phyloP scores from a whole-genome alignment of 805 yeast species.

The Hanseniaspora valbyensis region DNA sequence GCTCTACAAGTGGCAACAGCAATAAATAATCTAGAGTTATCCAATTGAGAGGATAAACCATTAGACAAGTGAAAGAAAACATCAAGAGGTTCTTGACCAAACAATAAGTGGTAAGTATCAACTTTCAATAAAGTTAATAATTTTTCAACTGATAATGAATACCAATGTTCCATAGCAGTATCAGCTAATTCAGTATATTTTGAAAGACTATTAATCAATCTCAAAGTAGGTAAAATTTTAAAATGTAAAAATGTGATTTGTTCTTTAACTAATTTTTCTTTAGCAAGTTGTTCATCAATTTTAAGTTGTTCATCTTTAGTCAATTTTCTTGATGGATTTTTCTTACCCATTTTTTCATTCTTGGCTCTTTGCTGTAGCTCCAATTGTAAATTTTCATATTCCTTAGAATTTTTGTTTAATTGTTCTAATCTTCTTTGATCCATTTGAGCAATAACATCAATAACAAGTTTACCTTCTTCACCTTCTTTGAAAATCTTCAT shows the following conservation, averaged over 20 bases:
- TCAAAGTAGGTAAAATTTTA: slow-evolving; percentile 36
- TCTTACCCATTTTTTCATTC: slow-evolving; percentile 38
- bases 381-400: slow-evolving; percentile 80
- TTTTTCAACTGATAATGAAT: slow-evolving; percentile 47
- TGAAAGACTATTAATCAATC: slow-evolving; percentile 45
- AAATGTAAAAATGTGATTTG: slow-evolving; percentile 33
- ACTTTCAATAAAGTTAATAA: slow-evolving; percentile 38
- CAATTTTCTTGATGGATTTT: slow-evolving; percentile 37
- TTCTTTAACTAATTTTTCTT: slow-evolving; percentile 49
- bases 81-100: slow-evolving; percentile 37
- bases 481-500: slow-evolving; percentile 52
- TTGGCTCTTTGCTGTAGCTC: slow-evolving; percentile 74
- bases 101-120: slow-evolving; percentile 27
- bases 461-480: slow-evolving; percentile 56
- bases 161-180: slow-evolving; percentile 63
- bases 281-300: slow-evolving; percentile 50
- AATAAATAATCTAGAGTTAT: slow-evolving; percentile 39
- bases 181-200: slow-evolving; percentile 40
- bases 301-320: slow-evolving; percentile 65
- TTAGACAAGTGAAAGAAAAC: slow-evolving; percentile 47
- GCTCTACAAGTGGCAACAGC: slow-evolving; percentile 65
- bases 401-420: slow-evolving; percentile 61
- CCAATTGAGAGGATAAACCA: slow-evolving; percentile 40
- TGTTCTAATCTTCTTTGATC: slow-evolving; percentile 35
- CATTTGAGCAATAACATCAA: slow-evolving; percentile 39